Evolutionary conservation across 2,329 filamentous ascomycete species (phyloP).

Genomic region (Ascochyta clinopodiicola): DNA sequence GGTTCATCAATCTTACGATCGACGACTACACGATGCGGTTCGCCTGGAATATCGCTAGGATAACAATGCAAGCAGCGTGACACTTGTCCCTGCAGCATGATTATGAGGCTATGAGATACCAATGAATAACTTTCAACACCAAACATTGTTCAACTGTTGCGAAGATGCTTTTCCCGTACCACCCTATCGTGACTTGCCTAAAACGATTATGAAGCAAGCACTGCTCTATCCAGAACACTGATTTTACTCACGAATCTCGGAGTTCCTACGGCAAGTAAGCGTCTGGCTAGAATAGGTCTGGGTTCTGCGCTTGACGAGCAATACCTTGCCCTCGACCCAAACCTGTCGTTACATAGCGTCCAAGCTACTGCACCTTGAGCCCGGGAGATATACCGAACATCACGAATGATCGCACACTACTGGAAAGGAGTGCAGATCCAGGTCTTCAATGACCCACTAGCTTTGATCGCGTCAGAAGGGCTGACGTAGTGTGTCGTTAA

Average conservation of each 20-base stretch:
- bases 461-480: not conserved
- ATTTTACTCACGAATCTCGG: too few relatives aligned
- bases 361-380: not conserved
- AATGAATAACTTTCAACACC: conserved; percentile 32
- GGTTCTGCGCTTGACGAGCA: not conserved
- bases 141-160: not conserved
- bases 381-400: not conserved
- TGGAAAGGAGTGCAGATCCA: not conserved
- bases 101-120: conserved; percentile 37
- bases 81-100: conserved; percentile 17
- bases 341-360: not conserved
- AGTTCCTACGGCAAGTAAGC: not conserved
- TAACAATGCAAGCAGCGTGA: conserved; percentile 16
- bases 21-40: conserved; percentile 12
- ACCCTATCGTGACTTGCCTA: too few relatives aligned
- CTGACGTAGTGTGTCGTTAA: not conserved
- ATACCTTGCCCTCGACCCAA: not conserved
- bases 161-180: not conserved
- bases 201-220: too few relatives aligned
- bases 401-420: not conserved
- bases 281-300: not conserved
- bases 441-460: not conserved
- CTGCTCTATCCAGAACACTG: too few relatives aligned
- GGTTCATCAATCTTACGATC: conserved; percentile 2
- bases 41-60: conserved; percentile 12